phyloP scores from a whole-genome alignment of 129 eudicot species.

The Calendula officinalis region DNA sequence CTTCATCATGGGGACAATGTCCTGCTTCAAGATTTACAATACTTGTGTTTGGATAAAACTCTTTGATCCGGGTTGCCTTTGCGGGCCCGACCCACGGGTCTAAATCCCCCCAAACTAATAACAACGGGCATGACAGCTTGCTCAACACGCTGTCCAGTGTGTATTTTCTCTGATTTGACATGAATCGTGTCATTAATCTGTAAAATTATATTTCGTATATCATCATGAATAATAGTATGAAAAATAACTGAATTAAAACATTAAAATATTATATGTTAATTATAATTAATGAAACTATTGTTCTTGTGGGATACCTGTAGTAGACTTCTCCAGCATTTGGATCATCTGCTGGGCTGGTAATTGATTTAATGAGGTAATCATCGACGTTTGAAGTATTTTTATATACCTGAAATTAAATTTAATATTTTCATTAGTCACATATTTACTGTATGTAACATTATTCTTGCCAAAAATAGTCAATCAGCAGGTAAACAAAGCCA shows the following conservation, averaged over 20 bases:
- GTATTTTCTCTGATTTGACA: constrained; percentile 82
- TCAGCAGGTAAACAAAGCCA: neutral
- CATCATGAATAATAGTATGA: neutral
- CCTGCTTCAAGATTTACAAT: constrained; percentile 88
- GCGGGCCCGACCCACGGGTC: constrained; percentile 99
- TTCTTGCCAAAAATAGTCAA: constrained; percentile 1
- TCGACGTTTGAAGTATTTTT: constrained; percentile 81
- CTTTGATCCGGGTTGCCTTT: constrained; percentile 79
- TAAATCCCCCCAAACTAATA: constrained; percentile 92
- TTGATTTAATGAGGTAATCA: constrained; percentile 87
- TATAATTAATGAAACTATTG: neutral
- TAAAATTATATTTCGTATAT: neutral
- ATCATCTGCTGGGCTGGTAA: constrained; percentile 80
- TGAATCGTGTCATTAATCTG: constrained; percentile 85
- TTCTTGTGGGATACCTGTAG: constrained; percentile 57
- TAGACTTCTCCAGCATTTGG: constrained; percentile 98
- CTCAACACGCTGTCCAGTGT: constrained; percentile 83
- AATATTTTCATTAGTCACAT: neutral
- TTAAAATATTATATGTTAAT: neutral
- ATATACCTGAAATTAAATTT: constrained; percentile 58
- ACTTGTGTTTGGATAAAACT: constrained; percentile 73
- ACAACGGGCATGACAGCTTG: constrained; percentile 83
- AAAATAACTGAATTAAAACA: neutral
- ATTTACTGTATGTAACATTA: neutral
- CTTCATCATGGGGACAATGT: constrained; percentile 99